phyloP scores from a whole-genome alignment of 768 basidiomycete species.

The Kwoniella sp. region DNA sequence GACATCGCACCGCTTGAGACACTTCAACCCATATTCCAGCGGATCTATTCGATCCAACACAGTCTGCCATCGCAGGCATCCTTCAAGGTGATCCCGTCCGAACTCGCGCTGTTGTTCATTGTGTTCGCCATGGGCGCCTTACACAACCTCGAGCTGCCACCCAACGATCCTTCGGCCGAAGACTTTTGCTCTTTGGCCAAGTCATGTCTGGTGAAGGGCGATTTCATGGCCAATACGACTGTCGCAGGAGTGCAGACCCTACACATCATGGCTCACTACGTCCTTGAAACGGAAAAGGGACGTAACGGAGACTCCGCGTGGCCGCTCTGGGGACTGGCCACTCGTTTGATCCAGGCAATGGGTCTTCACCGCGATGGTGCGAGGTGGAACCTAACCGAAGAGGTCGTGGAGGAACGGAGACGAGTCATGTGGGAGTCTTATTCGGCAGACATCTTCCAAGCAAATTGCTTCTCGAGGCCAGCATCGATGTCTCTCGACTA shows the following conservation, averaged over 20 bases:
- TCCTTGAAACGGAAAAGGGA: background rate
- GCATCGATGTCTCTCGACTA: background rate
- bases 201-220: constrained; percentile 11
- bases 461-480: constrained; percentile 17
- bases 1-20: no score
- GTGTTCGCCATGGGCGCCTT: constrained; percentile 18
- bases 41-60: background rate
- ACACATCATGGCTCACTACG: constrained; percentile 1
- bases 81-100: background rate
- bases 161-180: constrained; percentile 8
- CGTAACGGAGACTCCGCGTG: constrained; percentile 23
- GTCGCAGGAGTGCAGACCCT: constrained; percentile 20
- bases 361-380: constrained; percentile 17
- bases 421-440: constrained; percentile 18
- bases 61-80: background rate
- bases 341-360: constrained; percentile 11
- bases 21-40: constrained; percentile 1
- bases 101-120: constrained; percentile 12
- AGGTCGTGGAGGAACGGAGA: constrained; percentile 10
- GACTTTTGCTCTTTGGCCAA: constrained; percentile 4
- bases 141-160: constrained; percentile 16
- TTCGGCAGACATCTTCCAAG: constrained; percentile 10
- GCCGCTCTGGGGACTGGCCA: constrained; percentile 15
- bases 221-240: constrained; percentile 19
- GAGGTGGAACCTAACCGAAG: constrained; percentile 9